phyloP scores from a whole-genome alignment of 1,284 basidiomycete genomes.

The Tilletia indica region DNA sequence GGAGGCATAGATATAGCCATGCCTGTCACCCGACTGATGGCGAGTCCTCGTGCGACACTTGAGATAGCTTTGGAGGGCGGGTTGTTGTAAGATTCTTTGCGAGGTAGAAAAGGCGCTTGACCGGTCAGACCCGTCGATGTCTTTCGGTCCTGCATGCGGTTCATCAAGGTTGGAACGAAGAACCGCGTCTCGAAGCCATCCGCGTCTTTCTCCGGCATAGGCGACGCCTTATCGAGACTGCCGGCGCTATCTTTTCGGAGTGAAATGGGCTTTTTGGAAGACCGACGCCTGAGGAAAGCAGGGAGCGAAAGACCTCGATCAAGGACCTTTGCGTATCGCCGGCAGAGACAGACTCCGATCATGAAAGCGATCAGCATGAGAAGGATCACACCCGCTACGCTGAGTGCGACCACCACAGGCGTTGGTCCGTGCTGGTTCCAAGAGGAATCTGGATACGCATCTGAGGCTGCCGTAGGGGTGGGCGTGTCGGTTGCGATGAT shows the following conservation, averaged over 20 bases:
- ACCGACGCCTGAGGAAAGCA: background rate
- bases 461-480: background rate
- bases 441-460: background rate
- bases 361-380: conserved; percentile 11
- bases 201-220: conserved; percentile 7
- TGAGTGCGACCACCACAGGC: background rate
- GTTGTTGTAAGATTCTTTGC: background rate
- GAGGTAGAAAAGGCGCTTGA: background rate
- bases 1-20: background rate
- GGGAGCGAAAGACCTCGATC: background rate
- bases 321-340: background rate
- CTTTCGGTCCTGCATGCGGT: background rate
- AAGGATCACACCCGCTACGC: background rate
- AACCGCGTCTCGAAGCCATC: conserved; percentile 5
- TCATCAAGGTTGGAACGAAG: background rate
- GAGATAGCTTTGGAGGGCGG: background rate
- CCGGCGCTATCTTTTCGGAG: background rate
- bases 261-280: background rate
- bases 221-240: background rate
- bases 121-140: background rate
- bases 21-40: conserved; percentile 2
- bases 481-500: background rate
- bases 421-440: background rate
- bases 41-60: conserved; percentile 3
- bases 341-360: conserved; percentile 5